Conservation (phyloP, 495 filamentous ascomycete species). For the Talaromyces proteolyticus region DNA sequence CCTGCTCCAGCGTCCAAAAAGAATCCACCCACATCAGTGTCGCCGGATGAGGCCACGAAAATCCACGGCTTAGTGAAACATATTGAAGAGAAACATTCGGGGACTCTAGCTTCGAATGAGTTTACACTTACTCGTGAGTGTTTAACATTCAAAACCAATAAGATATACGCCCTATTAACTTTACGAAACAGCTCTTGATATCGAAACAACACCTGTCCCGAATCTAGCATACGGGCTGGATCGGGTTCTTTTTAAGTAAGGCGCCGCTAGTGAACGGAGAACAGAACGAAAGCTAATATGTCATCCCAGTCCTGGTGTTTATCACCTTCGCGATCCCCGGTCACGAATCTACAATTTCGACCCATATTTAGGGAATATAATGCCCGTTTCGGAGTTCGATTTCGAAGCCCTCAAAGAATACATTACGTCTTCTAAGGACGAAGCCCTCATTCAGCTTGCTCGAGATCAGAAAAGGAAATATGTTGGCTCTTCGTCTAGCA, state of each 20-base stretch:
- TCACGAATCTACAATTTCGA: slow-evolving; percentile 93
- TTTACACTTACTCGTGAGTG: background rate
- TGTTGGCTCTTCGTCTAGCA: slow-evolving; percentile 91
- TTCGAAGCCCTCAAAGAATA: slow-evolving; percentile 79
- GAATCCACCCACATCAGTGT: too few species aligned
- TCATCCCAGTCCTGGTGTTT: slow-evolving; percentile 67
- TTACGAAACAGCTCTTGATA: slow-evolving; percentile 36
- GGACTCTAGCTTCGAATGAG: background rate
- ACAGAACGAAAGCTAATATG: background rate
- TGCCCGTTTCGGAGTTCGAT: slow-evolving; percentile 89
- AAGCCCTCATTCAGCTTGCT: slow-evolving; percentile 59
- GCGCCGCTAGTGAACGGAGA: background rate
- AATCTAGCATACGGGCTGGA: slow-evolving; percentile 73
- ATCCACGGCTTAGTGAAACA: background rate
- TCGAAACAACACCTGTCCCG: slow-evolving; percentile 58
- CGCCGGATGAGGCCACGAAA: too few species aligned
- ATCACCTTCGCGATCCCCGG: slow-evolving; percentile 82
- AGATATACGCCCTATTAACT: too few species aligned
- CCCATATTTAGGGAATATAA: slow-evolving; percentile 84
- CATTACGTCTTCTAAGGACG: slow-evolving; percentile 83
- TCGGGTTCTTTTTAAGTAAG: slow-evolving; percentile 84
- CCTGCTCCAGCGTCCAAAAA: too few species aligned
- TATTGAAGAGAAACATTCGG: background rate
- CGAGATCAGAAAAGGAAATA: slow-evolving; percentile 69
- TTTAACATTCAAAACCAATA: background rate